Base-by-base conservation (phyloP, 352 stramenopile genomes). In the Globisporangium echinulatum region DNA sequence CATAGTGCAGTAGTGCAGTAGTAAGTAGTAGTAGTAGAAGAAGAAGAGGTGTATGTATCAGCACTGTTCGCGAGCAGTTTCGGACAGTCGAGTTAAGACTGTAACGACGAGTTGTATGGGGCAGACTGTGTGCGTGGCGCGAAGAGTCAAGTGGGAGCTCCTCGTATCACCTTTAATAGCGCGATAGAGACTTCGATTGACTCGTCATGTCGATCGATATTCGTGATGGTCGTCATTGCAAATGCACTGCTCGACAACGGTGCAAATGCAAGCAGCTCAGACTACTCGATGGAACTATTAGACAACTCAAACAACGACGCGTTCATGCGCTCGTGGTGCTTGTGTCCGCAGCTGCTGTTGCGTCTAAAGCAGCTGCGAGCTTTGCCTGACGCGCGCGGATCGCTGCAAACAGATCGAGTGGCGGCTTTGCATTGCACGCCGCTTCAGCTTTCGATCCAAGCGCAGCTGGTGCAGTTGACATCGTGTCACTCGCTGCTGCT, bases 331-430 rank as follows among this genome's bases (percentile, higher is more conserved):
- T 58, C 17, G 15, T 25, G 5, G 52, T 56, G n/a, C 25, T 56
- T 1, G 46, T 50, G 13, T 50, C 46, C 50, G 3, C 25, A 36
- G 7, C 11, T 51, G 39, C 36, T 59, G 15, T 14, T 14, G 42
- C 37, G 39, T 39, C 58, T 17, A 54, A 1, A 13, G 44, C 7
- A 13, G 54, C 49, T 36, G 64, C 36, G 40, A 19, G 7, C 47
- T 56, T 58, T 44, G 52, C 33, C 54, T 79, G 76, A 6, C 74
- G 75, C 19, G 74, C 72, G 61, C 79, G 75, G 63, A 92, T 92
- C 36, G 77, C 75, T n/a, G 79, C 76, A 49, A 92, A 72, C 11
- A 92, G 62, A 43, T 86, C 71, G 25, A 76, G 49, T 15, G 77
- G 70, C 40, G 49, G 13, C n/a, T 60, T 52, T 50, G 43, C 19